Conservation (phyloP, 2,329 filamentous ascomycete species). For the Byssochlamys sp. region DNA sequence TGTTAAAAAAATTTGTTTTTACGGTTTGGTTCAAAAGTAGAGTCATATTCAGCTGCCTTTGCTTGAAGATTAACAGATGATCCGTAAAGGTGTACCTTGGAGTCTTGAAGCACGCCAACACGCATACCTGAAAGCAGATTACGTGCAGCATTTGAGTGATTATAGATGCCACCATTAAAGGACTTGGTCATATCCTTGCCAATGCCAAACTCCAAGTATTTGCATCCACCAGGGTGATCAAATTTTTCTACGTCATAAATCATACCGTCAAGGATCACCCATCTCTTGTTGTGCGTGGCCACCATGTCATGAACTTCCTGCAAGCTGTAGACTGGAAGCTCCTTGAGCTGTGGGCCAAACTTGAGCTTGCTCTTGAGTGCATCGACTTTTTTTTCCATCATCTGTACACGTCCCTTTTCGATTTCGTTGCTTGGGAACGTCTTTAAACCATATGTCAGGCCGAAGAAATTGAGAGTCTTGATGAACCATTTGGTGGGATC, state of each 20-base stretch:
- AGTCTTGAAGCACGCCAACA: too few relatives aligned
- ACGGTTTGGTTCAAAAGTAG: too few relatives aligned
- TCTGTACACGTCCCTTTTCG: slow-evolving; percentile 80
- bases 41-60: too few relatives aligned
- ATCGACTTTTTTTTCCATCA: slow-evolving; percentile 85
- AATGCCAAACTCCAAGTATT: slow-evolving; percentile 69
- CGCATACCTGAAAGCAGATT: slow-evolving; percentile 82
- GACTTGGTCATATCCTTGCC: slow-evolving; percentile 83
- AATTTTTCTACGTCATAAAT: slow-evolving; percentile 77
- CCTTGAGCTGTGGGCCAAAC: slow-evolving; percentile 77
- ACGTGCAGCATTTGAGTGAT: slow-evolving; percentile 81
- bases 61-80: too few relatives aligned
- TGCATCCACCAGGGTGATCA: slow-evolving; percentile 82
- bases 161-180: slow-evolving; percentile 86
- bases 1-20: too few relatives aligned
- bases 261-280: slow-evolving; percentile 70
- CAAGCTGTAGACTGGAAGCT: slow-evolving; percentile 72
- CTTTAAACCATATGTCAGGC: slow-evolving; percentile 78
- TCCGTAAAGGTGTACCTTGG: too few relatives aligned
- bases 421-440: slow-evolving; percentile 87
- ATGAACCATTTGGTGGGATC: slow-evolving; percentile 88
- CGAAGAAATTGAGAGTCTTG: slow-evolving; percentile 72
- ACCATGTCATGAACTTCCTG: slow-evolving; percentile 79
- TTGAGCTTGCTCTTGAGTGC: slow-evolving; percentile 72
- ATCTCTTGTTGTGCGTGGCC: slow-evolving; percentile 65